Base-by-base conservation (phyloP, 441 rosid genomes). In the Adansonia rubrostipa region DNA sequence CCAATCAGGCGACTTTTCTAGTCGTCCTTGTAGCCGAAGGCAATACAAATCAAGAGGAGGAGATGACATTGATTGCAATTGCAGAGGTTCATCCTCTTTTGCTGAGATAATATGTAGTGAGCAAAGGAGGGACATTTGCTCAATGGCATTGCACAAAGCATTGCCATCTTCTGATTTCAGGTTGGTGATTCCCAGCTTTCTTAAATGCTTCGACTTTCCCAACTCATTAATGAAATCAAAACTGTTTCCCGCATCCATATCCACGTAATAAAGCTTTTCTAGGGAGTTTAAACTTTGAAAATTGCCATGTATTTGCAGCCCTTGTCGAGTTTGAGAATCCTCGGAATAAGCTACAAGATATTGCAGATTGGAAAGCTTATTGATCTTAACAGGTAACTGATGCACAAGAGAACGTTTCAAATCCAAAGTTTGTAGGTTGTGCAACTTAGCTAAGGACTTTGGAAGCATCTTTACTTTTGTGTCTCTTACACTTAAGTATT, bases 381-480 rank as follows among this genome's bases (percentile, higher is more conserved):
- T 47, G 11, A 63, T 28, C 71, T 74, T 56, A 9, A 15, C n/a
- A 7, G 78, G 78, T 14, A 79, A 57, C 14, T 47, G 71, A 3
- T 0, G 19, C 4, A 68, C 62, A 60, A 57, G 65, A 48, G 78
- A 67, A 36, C 33, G 20, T 5, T 51, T 67, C 6, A 79, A 22
- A 68, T 79, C 74, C 75, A 68, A 54, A 19, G 75, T 50, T 73
- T 68, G 57, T 14, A 79, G 63, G 14, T 74, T 68, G 36, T 60
- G 51, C 64, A 74, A 53, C 64, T 79, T 60, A 17, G 10, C 75
- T 20, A 79, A 47, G 63, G 82, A 60, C 51, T 76, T 74, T 20
- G 82, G 82, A 4, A 79, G 61, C 9, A 3, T 47, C 60, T 79
- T 48, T 11, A 79, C 53, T 9, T 74, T 58, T n/a, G 82, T 79